Evolutionary conservation across 2,329 filamentous ascomycete species (phyloP), one percentile per base, ranked within the genome.

Genomic region (Tolypocladium guangdongense): DNA sequence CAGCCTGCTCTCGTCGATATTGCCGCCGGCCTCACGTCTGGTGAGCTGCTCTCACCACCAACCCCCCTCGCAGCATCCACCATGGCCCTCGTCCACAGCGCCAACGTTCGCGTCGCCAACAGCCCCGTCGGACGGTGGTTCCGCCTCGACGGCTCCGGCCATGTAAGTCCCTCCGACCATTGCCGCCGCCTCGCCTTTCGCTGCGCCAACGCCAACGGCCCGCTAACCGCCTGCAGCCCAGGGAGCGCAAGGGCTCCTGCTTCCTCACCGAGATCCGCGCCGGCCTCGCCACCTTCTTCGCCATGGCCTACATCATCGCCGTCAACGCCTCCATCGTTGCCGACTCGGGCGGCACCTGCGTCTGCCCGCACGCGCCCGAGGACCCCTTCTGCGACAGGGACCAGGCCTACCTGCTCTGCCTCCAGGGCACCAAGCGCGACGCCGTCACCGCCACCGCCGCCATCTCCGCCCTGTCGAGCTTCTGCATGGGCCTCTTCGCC

Each of bases 231-330:
- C 24, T 47, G 7, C 35, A 88, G 84, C 80, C 78, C 58, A 80
- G 76, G 61, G 84, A 88, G 68, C 82, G 88, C 52, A 86, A 88
- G 65, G 84, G 84, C 24, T 86, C 88, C 35, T 78, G 78, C 61
- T 95, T 95, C 74, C 82, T 88, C 63, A 95, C 89, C 49, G 90
- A 95, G 71, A 75, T 95, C 52, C 85, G 90, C 57, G 90, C 87
- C 55, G 90, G 90, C 49, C 72, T 95, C 38, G 88, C 88, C 30
- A 90, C 87, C 66, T 90, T 90, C 71, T 87, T 88, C 66, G 80
- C 80, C 60, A 77, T 79, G 71, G 71, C 72, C 56, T 78, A 78
- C 63, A 79, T 80, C 56, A 73, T 80, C 58, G 73, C 77, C 56
- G 77, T 80, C 60, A 76, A 81, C 62, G 68, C 74, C 12, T 72